Evolutionary conservation across 2,329 filamentous ascomycete species (phyloP), one percentile per base, ranked within the genome.

Genomic region (Tolypocladium ophioglossoides): DNA sequence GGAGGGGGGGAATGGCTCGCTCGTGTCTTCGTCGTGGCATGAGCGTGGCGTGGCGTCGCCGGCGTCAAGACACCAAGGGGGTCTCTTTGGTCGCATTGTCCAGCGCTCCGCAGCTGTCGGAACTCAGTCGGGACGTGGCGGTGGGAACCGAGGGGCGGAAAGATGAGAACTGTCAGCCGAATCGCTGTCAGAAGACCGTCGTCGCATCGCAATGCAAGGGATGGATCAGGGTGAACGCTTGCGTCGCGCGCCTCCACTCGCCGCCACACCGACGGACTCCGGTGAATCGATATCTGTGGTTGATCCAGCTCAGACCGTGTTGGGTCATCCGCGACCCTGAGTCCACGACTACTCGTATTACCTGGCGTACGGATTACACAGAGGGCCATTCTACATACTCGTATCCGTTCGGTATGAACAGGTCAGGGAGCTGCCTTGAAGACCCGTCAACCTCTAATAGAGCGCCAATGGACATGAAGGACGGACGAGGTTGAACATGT

Each of bases 21-120:
- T 44, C 24, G 24, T 30, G 41, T 30, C 24, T 30, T 46, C 41
- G 14, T 30, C 24, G 41, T 30, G 41, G 41, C 24, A n/a, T 47
- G 24, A 32, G 54, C 54, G 50, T 54, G 54, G 54, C 47, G 52
- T 57, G 53, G 54, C 53, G 48, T 46, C 46, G 18, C 10, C 27
- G 9, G 44, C 44, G 27, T 18, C 14, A 24, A 30, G 10, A 32
- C 9, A 3, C 22, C 22, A 24, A 18, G 37, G 37, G 37, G 16
- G 37, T 38, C 27, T 47, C 10, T 30, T 12, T 41, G 39, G 34
- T 11, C 37, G 39, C 44, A 47, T 44, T 44, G 22, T 27, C 40
- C 11, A 24, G 20, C 6, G 40, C 40, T 27, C 40, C 16, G 40
- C 16, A 30, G 24, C 24, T 30, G 18, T 32, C 44, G 44, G 27